A percentile compares a stretch with the other conserved stretches of the same genome.
These are phyloP conservation scores for Candida glaebosa DNA, from an alignment of 805 yeast species.

Conservation along the genomic window DNA sequence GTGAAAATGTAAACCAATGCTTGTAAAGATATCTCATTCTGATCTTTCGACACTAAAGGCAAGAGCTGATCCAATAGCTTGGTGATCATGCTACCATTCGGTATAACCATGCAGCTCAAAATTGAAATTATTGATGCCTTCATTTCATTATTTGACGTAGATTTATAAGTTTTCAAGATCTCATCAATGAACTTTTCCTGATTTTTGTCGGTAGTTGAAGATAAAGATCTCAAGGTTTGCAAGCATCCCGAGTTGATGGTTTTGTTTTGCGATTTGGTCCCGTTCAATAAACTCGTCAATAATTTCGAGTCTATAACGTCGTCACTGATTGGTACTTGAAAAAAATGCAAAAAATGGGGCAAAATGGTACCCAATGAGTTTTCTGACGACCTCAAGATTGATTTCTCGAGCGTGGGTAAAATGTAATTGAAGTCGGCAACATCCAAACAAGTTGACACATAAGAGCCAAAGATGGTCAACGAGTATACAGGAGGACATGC, in stretches of 20 bases:
- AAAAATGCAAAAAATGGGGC: conserved; percentile 42
- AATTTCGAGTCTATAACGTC: conserved; percentile 34
- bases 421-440: conserved; percentile 35
- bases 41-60: conserved; percentile 65
- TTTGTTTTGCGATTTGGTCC: conserved; percentile 68
- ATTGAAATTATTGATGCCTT: conserved; percentile 51
- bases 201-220: conserved; percentile 12
- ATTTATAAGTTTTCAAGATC: conserved; percentile 53
- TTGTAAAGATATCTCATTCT: conserved; percentile 62
- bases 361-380: conserved; percentile 54
- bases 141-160: conserved; percentile 59
- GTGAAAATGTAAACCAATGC: conserved; percentile 51
- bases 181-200: conserved; percentile 43
- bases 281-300: conserved; percentile 22
- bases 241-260: conserved; percentile 51
- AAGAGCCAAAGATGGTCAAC: conserved; percentile 39
- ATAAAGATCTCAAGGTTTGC: conserved; percentile 25
- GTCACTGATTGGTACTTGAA: conserved; percentile 39
- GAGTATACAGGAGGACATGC: conserved; percentile 32
- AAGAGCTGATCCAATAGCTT: conserved; percentile 43
- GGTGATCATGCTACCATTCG: conserved; percentile 21
- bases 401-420: conserved; percentile 66
- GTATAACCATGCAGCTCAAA: conserved; percentile 25
- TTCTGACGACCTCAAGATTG: conserved; percentile 78
- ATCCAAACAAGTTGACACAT: conserved; percentile 41